Evolutionary conservation across 176 grass and related monocot species (phyloP), one percentile per base, ranked within the genome.

Genomic region (Lolium multiflorum): DNA sequence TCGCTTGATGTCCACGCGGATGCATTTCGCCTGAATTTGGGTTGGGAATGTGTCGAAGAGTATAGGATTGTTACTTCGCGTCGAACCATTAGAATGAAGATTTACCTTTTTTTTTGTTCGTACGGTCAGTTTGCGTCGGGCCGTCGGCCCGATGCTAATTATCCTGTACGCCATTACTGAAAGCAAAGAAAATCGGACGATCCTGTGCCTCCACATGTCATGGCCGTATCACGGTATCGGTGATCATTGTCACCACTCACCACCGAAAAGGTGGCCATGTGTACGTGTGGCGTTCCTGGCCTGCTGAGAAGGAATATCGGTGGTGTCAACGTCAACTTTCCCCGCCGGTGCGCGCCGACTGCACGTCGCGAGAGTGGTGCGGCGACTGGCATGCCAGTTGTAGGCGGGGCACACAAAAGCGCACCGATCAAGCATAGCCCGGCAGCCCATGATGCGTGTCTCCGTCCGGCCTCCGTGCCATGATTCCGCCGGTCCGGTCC

Each of bases 321-420:
- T 20, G 78, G 88, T 21, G 83, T 90, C 83, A 90, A 44, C 72
- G 20, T 90, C 88, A 56, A 35, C 74, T 78, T 87, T 49, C 63
- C 26, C 25, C 1, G 1, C 52, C 73, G 31, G 79, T 54, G 83
- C n/a, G 70, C 70, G 43, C 70, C 70, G 57, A 46, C 63, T 11
- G 75, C 65, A 56, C 76, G 46, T 52, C 7, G 64, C 75, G 57
- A 44, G 77, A 18, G 48, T 1, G 43, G 20, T 35, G 31, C 2
- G 56, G 16, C 3, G 31, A 35, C 31, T 35, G 31, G 31, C 31
- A 3, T 35, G 78, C 1, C 44, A 50, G 43, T 7, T 7, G 71
- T 26, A 44, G 37, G 41, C 11, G 26, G 71, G 82, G 76, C 76
- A 72, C 76, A 72, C 39, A 28, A 82, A 82, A 62, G 83, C 71